Conservation (phyloP, 2,329 filamentous ascomycete genomes). For the Talaromyces amestolkiae region DNA sequence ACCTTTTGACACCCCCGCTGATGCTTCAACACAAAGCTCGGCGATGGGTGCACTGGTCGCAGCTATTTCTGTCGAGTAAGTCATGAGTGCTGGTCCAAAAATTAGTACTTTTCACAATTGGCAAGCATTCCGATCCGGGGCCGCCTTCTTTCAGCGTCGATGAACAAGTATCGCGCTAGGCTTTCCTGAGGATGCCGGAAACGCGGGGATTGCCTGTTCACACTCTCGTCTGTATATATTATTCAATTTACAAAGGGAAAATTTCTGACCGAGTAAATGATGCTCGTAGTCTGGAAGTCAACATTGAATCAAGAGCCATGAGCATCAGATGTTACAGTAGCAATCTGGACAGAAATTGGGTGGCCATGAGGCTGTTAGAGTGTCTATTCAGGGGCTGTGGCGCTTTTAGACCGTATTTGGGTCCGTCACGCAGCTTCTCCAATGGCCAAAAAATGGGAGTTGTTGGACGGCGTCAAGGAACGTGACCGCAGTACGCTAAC, state of each 20-base stretch:
- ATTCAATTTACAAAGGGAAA: background rate
- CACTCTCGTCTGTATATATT: background rate
- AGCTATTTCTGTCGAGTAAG: slow-evolving; percentile 37
- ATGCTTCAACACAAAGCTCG: slow-evolving; percentile 61
- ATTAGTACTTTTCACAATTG: background rate
- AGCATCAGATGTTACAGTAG: background rate
- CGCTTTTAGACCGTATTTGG: background rate
- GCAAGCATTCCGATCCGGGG: background rate
- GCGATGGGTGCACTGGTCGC: slow-evolving; percentile 67
- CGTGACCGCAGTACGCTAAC: background rate
- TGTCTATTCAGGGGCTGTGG: background rate
- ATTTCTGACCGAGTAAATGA: background rate
- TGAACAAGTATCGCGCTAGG: background rate
- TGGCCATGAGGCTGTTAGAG: background rate
- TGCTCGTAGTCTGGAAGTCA: background rate
- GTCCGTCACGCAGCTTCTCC: background rate
- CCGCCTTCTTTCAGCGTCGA: background rate
- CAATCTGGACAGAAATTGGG: background rate
- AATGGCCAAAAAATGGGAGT: background rate
- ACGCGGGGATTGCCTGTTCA: background rate
- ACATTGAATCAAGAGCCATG: background rate
- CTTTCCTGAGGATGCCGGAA: background rate
- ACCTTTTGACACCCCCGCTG: slow-evolving; percentile 52
- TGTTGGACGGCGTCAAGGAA: background rate
- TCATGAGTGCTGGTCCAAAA: background rate